phyloP scores from a whole-genome alignment of 1,284 basidiomycete species.

The Lentinula novae-zelandiae region DNA sequence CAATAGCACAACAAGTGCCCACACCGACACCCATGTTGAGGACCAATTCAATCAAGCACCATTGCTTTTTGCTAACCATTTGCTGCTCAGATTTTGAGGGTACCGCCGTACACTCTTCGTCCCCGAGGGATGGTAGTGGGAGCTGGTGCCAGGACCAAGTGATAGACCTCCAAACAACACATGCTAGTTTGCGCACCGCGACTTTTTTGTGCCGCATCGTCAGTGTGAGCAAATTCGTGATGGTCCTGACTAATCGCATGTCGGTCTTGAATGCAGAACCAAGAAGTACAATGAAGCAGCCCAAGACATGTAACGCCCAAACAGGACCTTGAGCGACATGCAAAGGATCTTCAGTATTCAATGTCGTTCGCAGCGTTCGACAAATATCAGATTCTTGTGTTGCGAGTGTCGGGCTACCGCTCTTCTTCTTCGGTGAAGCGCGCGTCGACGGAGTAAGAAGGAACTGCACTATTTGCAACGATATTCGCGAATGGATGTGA shows the following conservation, averaged over 20 bases:
- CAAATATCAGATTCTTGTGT: slow-evolving; percentile 46
- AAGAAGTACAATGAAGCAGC: slow-evolving; percentile 58
- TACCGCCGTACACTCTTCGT: slow-evolving; percentile 23
- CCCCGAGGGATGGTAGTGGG: slow-evolving; percentile 28
- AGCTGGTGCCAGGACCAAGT: slow-evolving; percentile 64
- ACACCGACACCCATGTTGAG: slow-evolving; percentile 62
- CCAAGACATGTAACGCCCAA: slow-evolving; percentile 66
- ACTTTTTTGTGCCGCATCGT: slow-evolving; percentile 58
- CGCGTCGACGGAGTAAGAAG: slow-evolving; percentile 34
- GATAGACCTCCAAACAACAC: slow-evolving; percentile 59
- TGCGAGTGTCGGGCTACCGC: slow-evolving; percentile 12
- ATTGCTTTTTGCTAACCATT: slow-evolving; percentile 37
- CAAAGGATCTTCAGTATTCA: slow-evolving; percentile 47
- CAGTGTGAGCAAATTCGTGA: slow-evolving; percentile 48
- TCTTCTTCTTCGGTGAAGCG: slow-evolving; percentile 21
- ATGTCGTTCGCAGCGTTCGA: slow-evolving; percentile 60
- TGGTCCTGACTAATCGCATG: slow-evolving; percentile 37
- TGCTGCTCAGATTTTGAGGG: slow-evolving; percentile 23
- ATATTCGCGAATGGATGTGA: slow-evolving; percentile 46
- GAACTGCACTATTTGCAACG: slow-evolving; percentile 41
- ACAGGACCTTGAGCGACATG: slow-evolving; percentile 69
- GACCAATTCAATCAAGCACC: slow-evolving; percentile 48
- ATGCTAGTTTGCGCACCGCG: slow-evolving; percentile 54
- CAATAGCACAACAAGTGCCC: slow-evolving; percentile 49
- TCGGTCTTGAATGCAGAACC: slow-evolving; percentile 50